phyloP scores from a whole-genome alignment of 495 filamentous ascomycete species.

The Penicillium herquei region DNA sequence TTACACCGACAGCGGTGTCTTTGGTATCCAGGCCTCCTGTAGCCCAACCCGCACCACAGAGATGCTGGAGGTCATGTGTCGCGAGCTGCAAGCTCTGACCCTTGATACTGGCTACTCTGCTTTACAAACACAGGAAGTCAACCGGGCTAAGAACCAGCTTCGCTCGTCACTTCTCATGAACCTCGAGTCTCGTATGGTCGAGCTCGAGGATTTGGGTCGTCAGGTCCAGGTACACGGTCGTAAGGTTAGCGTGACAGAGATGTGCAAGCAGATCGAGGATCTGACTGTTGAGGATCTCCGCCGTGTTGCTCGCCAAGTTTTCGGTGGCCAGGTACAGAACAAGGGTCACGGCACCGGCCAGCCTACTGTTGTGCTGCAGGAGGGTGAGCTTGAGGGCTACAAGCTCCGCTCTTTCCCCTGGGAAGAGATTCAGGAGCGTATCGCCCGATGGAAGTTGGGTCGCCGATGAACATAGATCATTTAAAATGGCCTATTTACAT shows the following conservation, averaged over 20 bases:
- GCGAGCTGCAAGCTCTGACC: conserved; percentile 77
- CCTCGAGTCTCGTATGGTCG: conserved; percentile 94
- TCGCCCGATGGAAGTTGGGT: conserved; percentile 81
- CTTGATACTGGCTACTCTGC: conserved; percentile 65
- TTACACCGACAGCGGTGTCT: conserved; percentile 92
- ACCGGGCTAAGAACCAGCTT: conserved; percentile 97
- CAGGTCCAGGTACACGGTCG: conserved; percentile 94
- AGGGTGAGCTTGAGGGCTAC: conserved; percentile 52
- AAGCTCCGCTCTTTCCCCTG: conserved; percentile 61
- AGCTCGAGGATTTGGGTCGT: conserved; percentile 94
- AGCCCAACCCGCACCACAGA: conserved; percentile 67
- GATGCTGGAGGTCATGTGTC: conserved; percentile 92
- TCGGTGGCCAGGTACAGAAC: conserved; percentile 76
- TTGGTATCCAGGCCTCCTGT: conserved; percentile 89
- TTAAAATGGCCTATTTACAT: neutral
- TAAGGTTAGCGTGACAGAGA: conserved; percentile 88
- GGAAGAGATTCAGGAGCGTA: conserved; percentile 84
- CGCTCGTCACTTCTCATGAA: conserved; percentile 93
- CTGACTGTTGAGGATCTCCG: conserved; percentile 80
- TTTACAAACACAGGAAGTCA: conserved; percentile 77
- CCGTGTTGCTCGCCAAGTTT: conserved; percentile 76
- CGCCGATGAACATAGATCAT: conserved; percentile 46
- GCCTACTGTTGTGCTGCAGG: conserved; percentile 94
- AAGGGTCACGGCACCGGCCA: conserved; percentile 76
- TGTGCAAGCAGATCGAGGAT: conserved; percentile 82